Base-by-base conservation (phyloP, 1,139 yeast genomes). In the Scheffersomyces stambukii region DNA sequence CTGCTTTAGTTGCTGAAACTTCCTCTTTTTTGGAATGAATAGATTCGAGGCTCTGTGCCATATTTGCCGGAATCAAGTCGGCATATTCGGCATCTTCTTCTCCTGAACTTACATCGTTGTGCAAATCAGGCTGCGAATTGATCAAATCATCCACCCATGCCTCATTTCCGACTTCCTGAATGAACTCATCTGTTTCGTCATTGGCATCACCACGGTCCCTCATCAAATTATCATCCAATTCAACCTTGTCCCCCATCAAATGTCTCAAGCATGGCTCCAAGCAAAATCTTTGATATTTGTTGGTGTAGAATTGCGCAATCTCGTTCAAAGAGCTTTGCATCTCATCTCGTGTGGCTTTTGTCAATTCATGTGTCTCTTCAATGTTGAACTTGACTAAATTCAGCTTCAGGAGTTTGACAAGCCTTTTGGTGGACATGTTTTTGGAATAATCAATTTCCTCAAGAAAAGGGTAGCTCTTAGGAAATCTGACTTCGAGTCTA, bases 221-320 rank as follows among this genome's bases (percentile, higher is more conserved):
- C 47, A 63, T 52, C 19, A 54, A 37, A 1, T 52, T 51, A 23
- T 64, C 71, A 22, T 59, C 55, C 15, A 83, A 47, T 16, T 73
- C 75, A 3, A 86, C 67, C 32, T 77, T 74, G 40, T 89, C 97
- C 1, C 98, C 98, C 61, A 88, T 64, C 4, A 91, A 61, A 45
- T 67, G 81, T 29, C 96, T 56, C 34, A 91, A 57, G 42, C 94
- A 78, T 1, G 85, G 79, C 46, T 91, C 97, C 16, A 91, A 60
- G 41, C 96, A 85, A 42, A 78, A 86, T 36, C 66, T 60, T 18
- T 76, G 75, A 33, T 62, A 59, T 28, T 67, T 66, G 20, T 70
- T 65, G 0, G 89, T 64, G 43, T 75, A 79, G 33, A 70, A 71
- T 2, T 54, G 54, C 0, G 88, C 64, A 12, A 89, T 81, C 21